Evolutionary conservation across 2,329 filamentous ascomycete species (phyloP).

Genomic region (Penicillium olsonii): DNA sequence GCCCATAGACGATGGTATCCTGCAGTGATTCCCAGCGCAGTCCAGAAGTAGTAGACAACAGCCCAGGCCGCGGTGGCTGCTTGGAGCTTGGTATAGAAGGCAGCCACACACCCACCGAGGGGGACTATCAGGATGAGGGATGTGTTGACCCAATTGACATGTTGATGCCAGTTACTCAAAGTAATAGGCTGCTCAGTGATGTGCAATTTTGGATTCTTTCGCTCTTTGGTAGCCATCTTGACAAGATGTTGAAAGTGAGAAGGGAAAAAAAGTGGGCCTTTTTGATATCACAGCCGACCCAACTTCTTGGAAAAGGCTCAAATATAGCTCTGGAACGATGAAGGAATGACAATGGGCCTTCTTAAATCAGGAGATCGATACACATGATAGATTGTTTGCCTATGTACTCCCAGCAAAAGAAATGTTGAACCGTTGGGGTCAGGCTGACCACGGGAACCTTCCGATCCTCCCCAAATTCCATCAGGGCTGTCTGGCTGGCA

Average conservation of each 20-base stretch:
- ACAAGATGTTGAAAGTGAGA: not conserved
- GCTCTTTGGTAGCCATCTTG: constrained; percentile 2
- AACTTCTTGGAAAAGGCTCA: too few species aligned
- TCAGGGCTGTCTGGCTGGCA: too few species aligned
- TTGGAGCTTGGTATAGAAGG: constrained; percentile 73
- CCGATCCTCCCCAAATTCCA: too few species aligned
- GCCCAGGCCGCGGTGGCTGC: constrained; percentile 69
- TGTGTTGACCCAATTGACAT: constrained; percentile 87
- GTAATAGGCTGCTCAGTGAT: constrained; percentile 80
- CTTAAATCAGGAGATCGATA: too few species aligned
- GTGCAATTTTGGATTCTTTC: constrained; percentile 61
- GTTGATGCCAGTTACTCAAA: constrained; percentile 77
- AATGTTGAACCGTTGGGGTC: too few species aligned
- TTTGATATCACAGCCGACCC: not conserved
- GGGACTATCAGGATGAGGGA: constrained; percentile 75
- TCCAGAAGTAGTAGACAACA: constrained; percentile 76
- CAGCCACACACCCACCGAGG: constrained; percentile 66
- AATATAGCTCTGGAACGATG: too few species aligned
- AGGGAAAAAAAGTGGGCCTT: not conserved
- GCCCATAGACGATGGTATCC: constrained; percentile 82
- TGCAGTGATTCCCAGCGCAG: constrained; percentile 72
- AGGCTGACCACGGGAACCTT: too few species aligned
- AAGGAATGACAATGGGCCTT: too few species aligned
- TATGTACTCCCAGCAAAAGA: too few species aligned
- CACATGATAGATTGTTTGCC: too few species aligned